Evolutionary conservation across 345 rosid species (phyloP), one percentile per base, ranked within the genome.

Genomic region (Ricinus communis): DNA sequence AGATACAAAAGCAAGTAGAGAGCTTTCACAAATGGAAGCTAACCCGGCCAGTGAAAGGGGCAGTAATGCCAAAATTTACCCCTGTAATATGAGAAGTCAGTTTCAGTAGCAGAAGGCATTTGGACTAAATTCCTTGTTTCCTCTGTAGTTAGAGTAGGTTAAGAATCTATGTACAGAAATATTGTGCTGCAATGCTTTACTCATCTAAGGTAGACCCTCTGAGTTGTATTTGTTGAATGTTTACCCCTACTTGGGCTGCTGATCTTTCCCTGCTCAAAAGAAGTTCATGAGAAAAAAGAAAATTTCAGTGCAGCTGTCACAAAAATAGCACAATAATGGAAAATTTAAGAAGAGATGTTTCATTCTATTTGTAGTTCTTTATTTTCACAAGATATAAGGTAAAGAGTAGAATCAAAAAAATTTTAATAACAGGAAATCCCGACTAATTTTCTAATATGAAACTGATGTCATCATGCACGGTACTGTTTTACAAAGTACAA

Each of bases 181-280:
- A 47, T 31, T 36, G 50, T 38, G 25, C 55, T 25, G 52, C 50
- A 25, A 25, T 52, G 40, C 36, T 62, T n/a, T n/a, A 66, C 55
- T 69, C 47, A 75, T 45, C 78, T 73, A 30, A 63, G 33, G 59
- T 54, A 13, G 27, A 63, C 47, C 51, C 47, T 75, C n/a, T n/a
- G 57, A 22, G 30, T 52, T 15, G 38, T 28, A 46, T 5, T 19
- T 33, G 50, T 19, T 18, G 58, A 4, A 54, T 63, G 73, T 33
- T 53, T 62, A 46, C 22, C 62, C 30, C 10, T 53, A 13, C 56
- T 24, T 45, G 69, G 65, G 49, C 74, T 12, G 50, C 74, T 24
- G 24, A 25, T 10, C 24, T 63, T 56, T 21, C 64, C 66, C 70
- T 62, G 69, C 30, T 46, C 22, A 47, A 45, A 36, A 13, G 14